These are phyloP conservation scores for Nannochloris sp. DNA, from an alignment of 139 green algal species.

Conservation along the genomic window DNA sequence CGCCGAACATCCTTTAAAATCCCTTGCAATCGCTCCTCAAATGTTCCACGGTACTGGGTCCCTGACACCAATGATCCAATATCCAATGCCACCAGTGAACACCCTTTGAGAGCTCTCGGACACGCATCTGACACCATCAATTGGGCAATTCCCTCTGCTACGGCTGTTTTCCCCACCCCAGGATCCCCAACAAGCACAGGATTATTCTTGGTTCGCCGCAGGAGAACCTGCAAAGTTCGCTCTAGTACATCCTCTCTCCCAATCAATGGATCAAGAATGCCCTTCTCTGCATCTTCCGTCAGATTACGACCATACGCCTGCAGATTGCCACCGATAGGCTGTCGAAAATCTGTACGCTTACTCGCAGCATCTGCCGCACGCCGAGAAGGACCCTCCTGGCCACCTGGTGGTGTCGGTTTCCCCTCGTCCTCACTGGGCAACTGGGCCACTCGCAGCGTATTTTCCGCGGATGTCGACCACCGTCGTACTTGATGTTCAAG, in stretches of 20 bases:
- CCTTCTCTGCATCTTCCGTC: slow-evolving; percentile 45
- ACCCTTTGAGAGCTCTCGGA: slow-evolving; percentile 32
- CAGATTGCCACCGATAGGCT: slow-evolving; percentile 19
- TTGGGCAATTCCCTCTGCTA: slow-evolving; percentile 84
- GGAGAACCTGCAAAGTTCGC: slow-evolving; percentile 63
- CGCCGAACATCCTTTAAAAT: slow-evolving; percentile 49
- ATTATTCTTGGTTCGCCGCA: slow-evolving; percentile 87
- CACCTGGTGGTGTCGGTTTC: neutral
- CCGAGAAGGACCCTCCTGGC: neutral
- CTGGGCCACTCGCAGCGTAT: too few relatives aligned
- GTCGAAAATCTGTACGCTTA: neutral
- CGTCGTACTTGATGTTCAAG: too few relatives aligned
- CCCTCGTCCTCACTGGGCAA: too few relatives aligned
- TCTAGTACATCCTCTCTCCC: slow-evolving; percentile 49
- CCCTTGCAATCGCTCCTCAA: slow-evolving; percentile 28
- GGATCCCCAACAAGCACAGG: slow-evolving; percentile 81
- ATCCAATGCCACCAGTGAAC: slow-evolving; percentile 71
- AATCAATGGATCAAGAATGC: slow-evolving; percentile 59
- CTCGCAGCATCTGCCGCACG: neutral
- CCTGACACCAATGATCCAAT: slow-evolving; percentile 77
- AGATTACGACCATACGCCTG: slow-evolving; percentile 55
- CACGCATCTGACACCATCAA: slow-evolving; percentile 14
- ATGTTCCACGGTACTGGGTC: slow-evolving; percentile 64
- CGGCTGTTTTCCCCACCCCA: slow-evolving; percentile 75
- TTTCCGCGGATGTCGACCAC: too few relatives aligned